Percentiles rank a stretch among this genome's conserved stretches.
These are phyloP conservation scores for Penicillium expansum DNA, from an alignment of 2,329 filamentous ascomycete genomes.

Conservation along the genomic window DNA sequence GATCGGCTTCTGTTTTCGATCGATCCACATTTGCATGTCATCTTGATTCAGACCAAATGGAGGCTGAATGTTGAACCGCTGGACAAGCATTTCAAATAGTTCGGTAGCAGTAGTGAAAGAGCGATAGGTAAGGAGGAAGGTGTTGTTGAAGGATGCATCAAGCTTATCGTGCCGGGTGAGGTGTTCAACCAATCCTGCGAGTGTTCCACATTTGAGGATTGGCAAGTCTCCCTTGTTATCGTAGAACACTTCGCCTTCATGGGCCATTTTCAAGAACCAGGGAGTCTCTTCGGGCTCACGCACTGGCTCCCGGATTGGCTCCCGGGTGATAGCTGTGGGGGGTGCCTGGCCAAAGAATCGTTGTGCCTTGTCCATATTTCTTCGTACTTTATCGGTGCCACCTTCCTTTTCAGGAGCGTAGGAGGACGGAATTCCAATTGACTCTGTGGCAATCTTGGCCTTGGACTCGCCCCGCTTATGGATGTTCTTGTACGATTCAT, in stretches of 20 bases:
- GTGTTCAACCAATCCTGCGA: constrained; percentile 88
- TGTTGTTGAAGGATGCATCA: constrained; percentile 94
- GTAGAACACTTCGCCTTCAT: constrained; percentile 85
- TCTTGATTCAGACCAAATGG: constrained; percentile 71
- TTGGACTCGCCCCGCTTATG: constrained; percentile 36
- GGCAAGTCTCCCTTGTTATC: constrained; percentile 75
- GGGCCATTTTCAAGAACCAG: constrained; percentile 79
- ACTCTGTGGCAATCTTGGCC: constrained; percentile 37
- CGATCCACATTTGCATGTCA: constrained; percentile 84
- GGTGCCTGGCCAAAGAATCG: constrained; percentile 49
- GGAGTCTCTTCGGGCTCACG: constrained; percentile 71
- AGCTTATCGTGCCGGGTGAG: constrained; percentile 93
- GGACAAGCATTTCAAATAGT: constrained; percentile 87
- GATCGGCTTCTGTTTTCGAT: constrained; percentile 93
- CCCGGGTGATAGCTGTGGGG: constrained; percentile 39
- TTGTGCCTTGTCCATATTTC: constrained; percentile 48
- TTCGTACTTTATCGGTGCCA: constrained; percentile 39
- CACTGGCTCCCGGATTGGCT: constrained; percentile 42
- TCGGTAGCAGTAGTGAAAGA: constrained; percentile 91
- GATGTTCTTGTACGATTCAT: constrained; percentile 21
- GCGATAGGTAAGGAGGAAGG: constrained; percentile 92
- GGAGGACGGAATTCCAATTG: constrained; percentile 47
- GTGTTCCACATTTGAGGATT: constrained; percentile 80
- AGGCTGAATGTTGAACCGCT: constrained; percentile 88
- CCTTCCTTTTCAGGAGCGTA: constrained; percentile 39